Evolutionary conservation across 192 early-diverging fungal species (phyloP), one percentile per base, ranked within the genome.

Genomic region (Haplosporangium gracile): DNA sequence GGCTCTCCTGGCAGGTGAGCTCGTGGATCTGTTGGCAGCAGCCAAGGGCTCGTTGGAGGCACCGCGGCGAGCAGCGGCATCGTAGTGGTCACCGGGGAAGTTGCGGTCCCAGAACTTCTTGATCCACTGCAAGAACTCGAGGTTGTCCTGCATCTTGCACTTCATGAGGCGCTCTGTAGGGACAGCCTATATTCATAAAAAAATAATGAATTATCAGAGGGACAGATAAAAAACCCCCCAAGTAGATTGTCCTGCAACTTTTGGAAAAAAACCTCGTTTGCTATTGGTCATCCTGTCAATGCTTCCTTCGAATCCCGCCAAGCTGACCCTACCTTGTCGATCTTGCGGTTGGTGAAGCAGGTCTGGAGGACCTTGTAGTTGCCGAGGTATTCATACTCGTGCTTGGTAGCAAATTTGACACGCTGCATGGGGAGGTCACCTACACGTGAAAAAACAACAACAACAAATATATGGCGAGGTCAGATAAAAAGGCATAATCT

Each of bases 81-180:
- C 96, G 87, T 98, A 99, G 26, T 80, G 79, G 26, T 94, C 94
- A n/a, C 95, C 95, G 32, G 96, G 94, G 87, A 91, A 96, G 87
- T 97, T 95, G 38, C 91, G 90, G 85, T 99, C 97, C 98, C 97
- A 98, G 89, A 92, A 97, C 77, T 93, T 93, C 81, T 97, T 98
- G 78, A 97, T 76, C 97, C 97, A 99, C 82, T 99, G 98, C 85
- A 99, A 85, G 84, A 99, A 98, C 92, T 99, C 98, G 74, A 99
- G 93, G 88, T 99, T 99, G 90, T 99, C 98, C 92, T 99, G 98
- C 85, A 99, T 97, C 74, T 96, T 97, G 91, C 97, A 97, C 88
- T 98, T 99, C 87, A 96, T 92, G 71, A 99, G 90, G 16, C 95
- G 90, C 42, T 98, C 94, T 16, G 97, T 97, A 49, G 97, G 97